phyloP scores from a whole-genome alignment of 768 basidiomycete genomes.

The Termitomyces heimii region DNA sequence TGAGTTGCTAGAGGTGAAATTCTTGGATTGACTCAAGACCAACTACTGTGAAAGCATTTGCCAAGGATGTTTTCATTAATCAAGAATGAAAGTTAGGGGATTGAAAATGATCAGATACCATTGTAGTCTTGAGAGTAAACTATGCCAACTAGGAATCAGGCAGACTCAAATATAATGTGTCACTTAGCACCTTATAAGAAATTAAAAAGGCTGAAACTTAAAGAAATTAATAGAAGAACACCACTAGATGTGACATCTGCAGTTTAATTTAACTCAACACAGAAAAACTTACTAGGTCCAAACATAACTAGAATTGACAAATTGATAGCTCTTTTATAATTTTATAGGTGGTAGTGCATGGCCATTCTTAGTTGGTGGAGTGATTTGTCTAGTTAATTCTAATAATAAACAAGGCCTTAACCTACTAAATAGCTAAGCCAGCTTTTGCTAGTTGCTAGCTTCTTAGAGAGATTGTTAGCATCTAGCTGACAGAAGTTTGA shows the following conservation, averaged over 20 bases:
- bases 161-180: too few relatives aligned
- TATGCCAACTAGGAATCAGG: background rate
- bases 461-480: background rate
- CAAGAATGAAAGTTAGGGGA: background rate
- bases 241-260: slow-evolving; percentile 60
- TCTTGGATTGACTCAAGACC: background rate
- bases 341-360: background rate
- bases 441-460: background rate
- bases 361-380: background rate
- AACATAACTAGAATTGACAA: background rate
- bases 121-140: background rate
- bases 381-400: background rate
- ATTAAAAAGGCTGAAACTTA: too few relatives aligned
- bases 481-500: background rate
- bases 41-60: background rate
- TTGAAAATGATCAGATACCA: background rate
- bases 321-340: background rate
- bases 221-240: slow-evolving; percentile 80
- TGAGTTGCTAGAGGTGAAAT: background rate
- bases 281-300: background rate
- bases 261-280: background rate
- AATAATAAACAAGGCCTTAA: background rate
- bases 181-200: too few relatives aligned
- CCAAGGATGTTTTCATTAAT: background rate
- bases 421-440: background rate